Base-by-base conservation (phyloP, 768 basidiomycete genomes). In the Lactarius akahatsu region DNA sequence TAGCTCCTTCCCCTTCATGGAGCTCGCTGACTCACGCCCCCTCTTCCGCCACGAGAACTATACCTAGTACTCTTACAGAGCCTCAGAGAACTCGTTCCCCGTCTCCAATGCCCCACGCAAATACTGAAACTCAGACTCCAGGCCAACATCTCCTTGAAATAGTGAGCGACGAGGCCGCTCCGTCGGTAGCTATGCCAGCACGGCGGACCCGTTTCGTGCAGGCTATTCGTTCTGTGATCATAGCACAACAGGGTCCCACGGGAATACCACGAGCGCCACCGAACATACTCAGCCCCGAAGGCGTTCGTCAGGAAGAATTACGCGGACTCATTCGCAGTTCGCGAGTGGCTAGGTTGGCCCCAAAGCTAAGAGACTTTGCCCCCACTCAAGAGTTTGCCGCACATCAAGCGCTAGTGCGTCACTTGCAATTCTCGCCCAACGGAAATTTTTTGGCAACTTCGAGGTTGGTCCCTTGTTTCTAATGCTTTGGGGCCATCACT, bases 351-450 rank as follows among this genome's bases (percentile, higher is more conserved):
- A 75, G 76, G 15, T 74, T 90, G 55, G 77, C 80, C 8, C 85
- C 86, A 15, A 85, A 81, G 66, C 74, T 92, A 62, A 80, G 78
- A 65, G 78, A 77, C 45, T 72, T 91, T 69, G 80, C 81, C 62
- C 74, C 82, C 7, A 85, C 85, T 0, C 83, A 90, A 71, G 86
- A 86, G 67, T 74, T 89, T 28, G 81, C 82, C 11, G 85, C 86
- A 7, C 90, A 91, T 74, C 77, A 80, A 59, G 89, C 86, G 4
- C 81, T 90, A 28, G 89, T 92, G 18, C 75, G 86, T 59, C 87
- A 90, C 73, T 73, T 92, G 72, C 86, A 91, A 73, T 92, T 91
- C 76, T 90, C 88, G 1, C 89, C 89, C 2, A 84, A 90, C 74
- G 90, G 90, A 15, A 86, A 81, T 71, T 89, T 83, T 71, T 73